phyloP scores from a whole-genome alignment of 306 rosid species.

The Gynostemma pentaphyllum region DNA sequence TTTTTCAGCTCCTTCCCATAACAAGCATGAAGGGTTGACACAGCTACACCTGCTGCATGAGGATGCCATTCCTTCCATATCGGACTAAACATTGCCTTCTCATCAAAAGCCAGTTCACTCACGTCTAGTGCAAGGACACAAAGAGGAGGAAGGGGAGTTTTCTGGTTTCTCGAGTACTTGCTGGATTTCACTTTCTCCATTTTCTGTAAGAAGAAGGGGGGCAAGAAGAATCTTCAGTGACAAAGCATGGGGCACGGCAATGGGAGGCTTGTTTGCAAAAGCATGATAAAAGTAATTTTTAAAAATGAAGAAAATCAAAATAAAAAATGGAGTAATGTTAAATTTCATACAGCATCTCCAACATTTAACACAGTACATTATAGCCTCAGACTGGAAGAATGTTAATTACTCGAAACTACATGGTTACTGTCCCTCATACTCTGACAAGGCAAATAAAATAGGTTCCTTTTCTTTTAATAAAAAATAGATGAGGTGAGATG shows the following conservation, averaged over 20 bases:
- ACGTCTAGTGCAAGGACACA: constrained; percentile 56
- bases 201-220: constrained; percentile 46
- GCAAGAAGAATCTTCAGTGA: constrained; percentile 23
- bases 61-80: constrained; percentile 79
- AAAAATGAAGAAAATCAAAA: background rate
- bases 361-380: too few relatives aligned
- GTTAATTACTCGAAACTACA: too few relatives aligned
- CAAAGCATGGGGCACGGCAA: background rate
- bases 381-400: too few relatives aligned
- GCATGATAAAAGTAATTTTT: background rate
- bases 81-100: constrained; percentile 76
- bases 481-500: too few relatives aligned
- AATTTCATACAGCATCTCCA: background rate
- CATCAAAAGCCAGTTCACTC: constrained; percentile 53
- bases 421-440: too few relatives aligned
- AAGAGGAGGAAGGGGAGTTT: constrained; percentile 36
- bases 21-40: constrained; percentile 83
- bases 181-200: constrained; percentile 44
- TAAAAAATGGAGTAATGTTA: background rate
- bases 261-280: background rate
- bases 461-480: too few relatives aligned
- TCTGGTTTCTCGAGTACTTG: constrained; percentile 52
- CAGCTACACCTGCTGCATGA: constrained; percentile 73
- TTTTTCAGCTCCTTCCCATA: constrained; percentile 69
- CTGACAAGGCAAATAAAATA: background rate